Evolutionary conservation across 2,329 filamentous ascomycete species (phyloP).

Genomic region (Ophiostoma quercus): DNA sequence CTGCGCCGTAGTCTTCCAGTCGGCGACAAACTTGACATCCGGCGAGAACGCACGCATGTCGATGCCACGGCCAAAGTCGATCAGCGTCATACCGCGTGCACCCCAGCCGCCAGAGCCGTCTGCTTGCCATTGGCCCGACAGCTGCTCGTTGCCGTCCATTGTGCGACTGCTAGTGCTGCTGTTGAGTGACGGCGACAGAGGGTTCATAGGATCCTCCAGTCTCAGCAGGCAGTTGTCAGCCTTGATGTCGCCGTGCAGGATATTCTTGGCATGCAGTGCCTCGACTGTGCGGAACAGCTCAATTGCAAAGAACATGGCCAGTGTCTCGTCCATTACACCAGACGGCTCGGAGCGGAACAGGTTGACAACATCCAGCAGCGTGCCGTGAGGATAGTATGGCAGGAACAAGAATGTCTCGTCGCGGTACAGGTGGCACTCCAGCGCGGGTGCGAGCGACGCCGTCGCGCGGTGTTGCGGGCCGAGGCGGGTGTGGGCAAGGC

Average conservation of each 20-base stretch:
- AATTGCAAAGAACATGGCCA: conserved; percentile 93
- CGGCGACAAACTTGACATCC: conserved; percentile 81
- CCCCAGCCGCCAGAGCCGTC: conserved; percentile 75
- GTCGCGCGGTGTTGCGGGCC: conserved; percentile 64
- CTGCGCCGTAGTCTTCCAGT: conserved; percentile 82
- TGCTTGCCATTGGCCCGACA: conserved; percentile 62
- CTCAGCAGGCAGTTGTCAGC: conserved; percentile 91
- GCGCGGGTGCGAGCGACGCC: conserved; percentile 73
- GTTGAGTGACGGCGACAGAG: conserved; percentile 26
- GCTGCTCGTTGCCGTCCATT: conserved; percentile 32
- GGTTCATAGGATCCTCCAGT: conserved; percentile 57
- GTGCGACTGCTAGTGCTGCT: conserved; percentile 30
- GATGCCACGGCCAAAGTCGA: conserved; percentile 91
- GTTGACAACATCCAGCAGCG: conserved; percentile 91
- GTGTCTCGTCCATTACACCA: conserved; percentile 77
- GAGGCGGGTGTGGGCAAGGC: conserved; percentile 70
- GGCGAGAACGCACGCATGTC: conserved; percentile 81
- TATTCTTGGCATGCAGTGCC: conserved; percentile 68
- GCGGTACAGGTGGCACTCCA: conserved; percentile 86
- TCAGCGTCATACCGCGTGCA: conserved; percentile 73
- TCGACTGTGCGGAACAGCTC: conserved; percentile 89
- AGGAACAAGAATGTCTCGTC: conserved; percentile 88
- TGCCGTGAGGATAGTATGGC: conserved; percentile 83
- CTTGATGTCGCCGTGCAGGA: conserved; percentile 93
- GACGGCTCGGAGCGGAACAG: conserved; percentile 66